These are phyloP conservation scores for Panicum miliaceum DNA, from an alignment of 176 grass and related monocot species.

Conservation along the genomic window DNA sequence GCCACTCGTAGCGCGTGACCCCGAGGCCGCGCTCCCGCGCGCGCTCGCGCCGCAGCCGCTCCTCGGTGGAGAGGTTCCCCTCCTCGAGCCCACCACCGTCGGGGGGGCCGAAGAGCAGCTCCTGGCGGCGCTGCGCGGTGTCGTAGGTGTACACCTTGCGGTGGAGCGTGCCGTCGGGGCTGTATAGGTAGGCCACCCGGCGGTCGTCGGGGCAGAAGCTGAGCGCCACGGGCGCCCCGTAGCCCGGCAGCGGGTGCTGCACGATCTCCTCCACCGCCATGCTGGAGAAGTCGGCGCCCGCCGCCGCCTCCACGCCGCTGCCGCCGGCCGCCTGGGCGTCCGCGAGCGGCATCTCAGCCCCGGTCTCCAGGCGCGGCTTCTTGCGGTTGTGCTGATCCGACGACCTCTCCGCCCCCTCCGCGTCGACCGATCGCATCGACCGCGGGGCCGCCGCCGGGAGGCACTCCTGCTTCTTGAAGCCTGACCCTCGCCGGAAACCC, in stretches of 20 bases:
- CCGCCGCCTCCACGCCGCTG: slow-evolving; percentile 21
- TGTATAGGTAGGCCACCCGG: slow-evolving; percentile 73
- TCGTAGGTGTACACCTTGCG: slow-evolving; percentile 84
- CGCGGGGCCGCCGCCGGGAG: slow-evolving; percentile 33
- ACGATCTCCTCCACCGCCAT: slow-evolving; percentile 80
- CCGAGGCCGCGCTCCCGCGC: slow-evolving; percentile 89
- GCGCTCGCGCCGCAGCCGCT: slow-evolving; percentile 85
- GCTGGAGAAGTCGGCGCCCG: neutral
- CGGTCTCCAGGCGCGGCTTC: slow-evolving; percentile 54
- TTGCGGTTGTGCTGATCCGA: slow-evolving; percentile 60
- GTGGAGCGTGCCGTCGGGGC: slow-evolving; percentile 84
- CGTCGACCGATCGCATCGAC: slow-evolving; percentile 77
- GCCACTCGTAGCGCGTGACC: slow-evolving; percentile 91
- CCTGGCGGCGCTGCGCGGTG: slow-evolving; percentile 52
- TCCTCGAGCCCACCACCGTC: slow-evolving; percentile 88
- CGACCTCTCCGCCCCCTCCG: slow-evolving; percentile 52
- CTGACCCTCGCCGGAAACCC: slow-evolving; percentile 24
- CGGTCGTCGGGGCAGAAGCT: slow-evolving; percentile 94
- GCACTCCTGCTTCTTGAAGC: neutral
- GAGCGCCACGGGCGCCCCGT: slow-evolving; percentile 68
- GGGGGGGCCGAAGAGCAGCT: slow-evolving; percentile 75
- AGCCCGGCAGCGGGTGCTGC: slow-evolving; percentile 87
- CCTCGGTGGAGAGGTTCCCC: slow-evolving; percentile 81
- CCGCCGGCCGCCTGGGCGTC: slow-evolving; percentile 45
- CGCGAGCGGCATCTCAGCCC: slow-evolving; percentile 58